Evolutionary conservation across 108 stramenopile species (phyloP), one percentile per base, ranked within the genome.

Genomic region (Heterococcus sp.): DNA sequence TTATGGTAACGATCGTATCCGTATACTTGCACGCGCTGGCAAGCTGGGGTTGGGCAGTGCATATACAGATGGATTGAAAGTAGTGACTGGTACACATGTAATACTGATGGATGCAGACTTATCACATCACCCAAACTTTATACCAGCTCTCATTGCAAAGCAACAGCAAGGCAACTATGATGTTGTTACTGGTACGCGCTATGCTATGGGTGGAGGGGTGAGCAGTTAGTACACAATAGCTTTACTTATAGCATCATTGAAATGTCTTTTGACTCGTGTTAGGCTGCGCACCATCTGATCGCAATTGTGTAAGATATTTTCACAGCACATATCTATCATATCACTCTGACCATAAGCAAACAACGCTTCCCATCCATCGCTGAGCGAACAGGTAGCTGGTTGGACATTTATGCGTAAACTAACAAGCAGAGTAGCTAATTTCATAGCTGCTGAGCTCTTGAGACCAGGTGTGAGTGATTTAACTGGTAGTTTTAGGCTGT

Each of bases 51-150:
- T 99, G 1, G 98, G 98, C 8, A 92, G 92, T 0, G 98, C 98
- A 26, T 99, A 99, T 85, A 87, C 91, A 35, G 96, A 93, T 37
- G 97, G 86, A 8, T 73, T 86, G 78, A 28, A 28, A 70, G 76
- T 75, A 78, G 82, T 82, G 35, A 92, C 89, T 36, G 95, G 95
- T 8, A 86, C 94, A 29, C 89, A 92, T 38, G 94, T 97, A 65
- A 82, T 99, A 65, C 84, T 99, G 27, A 97, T 99, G 97, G 98
- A 99, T 84, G 98, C 97, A 0, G 98, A 99, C 78, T 76, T 99
- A 73, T 91, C 90, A 38, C 98, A 99, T 84, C 98, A 99, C 87
- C 96, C 96, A 3, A 97, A 95, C 84, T 92, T 92, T 76, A 97
- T 97, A 67, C 93, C 95, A 4, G 73, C 94, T 70, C 92, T 96